These are phyloP conservation scores for Cercospora nicotianae DNA, from an alignment of 2,329 filamentous ascomycete genomes.

Conservation along the genomic window DNA sequence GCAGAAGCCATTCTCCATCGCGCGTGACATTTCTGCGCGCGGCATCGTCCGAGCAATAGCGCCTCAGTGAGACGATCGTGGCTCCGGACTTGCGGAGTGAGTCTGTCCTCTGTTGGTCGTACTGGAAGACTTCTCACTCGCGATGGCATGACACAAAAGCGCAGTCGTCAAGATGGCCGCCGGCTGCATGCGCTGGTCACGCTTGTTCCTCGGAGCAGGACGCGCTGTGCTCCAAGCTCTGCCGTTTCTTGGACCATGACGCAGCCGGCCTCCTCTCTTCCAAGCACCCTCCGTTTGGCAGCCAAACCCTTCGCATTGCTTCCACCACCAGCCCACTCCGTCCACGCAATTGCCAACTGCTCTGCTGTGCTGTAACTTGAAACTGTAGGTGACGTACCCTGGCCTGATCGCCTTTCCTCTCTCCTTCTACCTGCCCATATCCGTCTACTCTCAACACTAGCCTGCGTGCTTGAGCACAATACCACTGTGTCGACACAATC, in stretches of 20 bases:
- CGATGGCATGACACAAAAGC: not conserved
- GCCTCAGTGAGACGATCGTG: not conserved
- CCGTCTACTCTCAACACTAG: not conserved
- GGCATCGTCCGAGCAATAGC: not conserved
- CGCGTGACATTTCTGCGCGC: not conserved
- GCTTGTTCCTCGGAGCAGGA: not conserved
- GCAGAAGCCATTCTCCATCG: not conserved
- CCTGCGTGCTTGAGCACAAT: not conserved
- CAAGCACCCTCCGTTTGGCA: not conserved
- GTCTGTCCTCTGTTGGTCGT: not conserved
- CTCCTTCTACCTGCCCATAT: not conserved
- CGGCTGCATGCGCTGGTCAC: not conserved
- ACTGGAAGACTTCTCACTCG: not conserved
- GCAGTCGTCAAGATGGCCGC: not conserved
- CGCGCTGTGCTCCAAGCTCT: not conserved
- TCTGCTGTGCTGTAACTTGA: not conserved
- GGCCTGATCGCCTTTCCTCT: not conserved
- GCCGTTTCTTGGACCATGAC: not conserved
- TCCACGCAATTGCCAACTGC: not conserved
- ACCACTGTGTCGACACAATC: not conserved
- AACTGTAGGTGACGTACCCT: conserved; percentile 1
- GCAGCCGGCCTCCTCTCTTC: not conserved
- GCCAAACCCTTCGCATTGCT: not conserved
- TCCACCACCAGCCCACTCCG: not conserved
- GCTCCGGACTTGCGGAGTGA: not conserved